Conservation (phyloP, 73 alveolate species). For the Uronychia setigera region DNA sequence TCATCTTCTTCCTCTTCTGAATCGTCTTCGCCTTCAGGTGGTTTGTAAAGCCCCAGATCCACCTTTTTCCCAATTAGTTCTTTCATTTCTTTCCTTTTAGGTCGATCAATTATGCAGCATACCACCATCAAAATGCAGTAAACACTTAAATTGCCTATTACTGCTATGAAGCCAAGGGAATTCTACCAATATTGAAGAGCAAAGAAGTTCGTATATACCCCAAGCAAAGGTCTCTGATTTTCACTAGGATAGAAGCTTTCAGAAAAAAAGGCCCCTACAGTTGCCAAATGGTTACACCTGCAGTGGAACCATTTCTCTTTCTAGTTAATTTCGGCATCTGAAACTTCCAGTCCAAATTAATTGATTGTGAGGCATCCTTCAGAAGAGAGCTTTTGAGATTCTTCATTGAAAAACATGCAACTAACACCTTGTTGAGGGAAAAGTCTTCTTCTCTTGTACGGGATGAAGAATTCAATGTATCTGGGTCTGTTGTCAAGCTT, state of each 20-base stretch:
- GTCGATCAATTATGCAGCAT: constrained; percentile 7
- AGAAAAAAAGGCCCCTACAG: not conserved
- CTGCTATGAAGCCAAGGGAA: constrained; percentile 37
- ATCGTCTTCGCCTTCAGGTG: not conserved
- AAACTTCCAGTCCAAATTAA: not conserved
- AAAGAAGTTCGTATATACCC: constrained; percentile 31
- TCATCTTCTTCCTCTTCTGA: not conserved
- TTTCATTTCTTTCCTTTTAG: not conserved
- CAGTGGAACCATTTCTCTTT: not conserved
- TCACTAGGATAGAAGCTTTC: not conserved
- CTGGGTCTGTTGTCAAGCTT: constrained; percentile 14
- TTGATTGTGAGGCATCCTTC: constrained; percentile 25
- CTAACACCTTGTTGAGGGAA: not conserved
- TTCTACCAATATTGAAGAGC: constrained; percentile 38
- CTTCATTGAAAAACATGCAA: constrained; percentile 19
- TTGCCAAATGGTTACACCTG: not conserved
- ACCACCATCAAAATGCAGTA: constrained; percentile 5
- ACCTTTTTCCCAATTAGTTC: not conserved
- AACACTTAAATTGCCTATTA: not conserved
- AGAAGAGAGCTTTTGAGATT: not conserved
- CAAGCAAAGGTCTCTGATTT: constrained; percentile 4
- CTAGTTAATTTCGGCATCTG: not conserved
- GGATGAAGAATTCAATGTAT: constrained; percentile 4
- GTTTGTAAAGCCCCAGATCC: not conserved
- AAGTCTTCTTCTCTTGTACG: constrained; percentile 11